These are phyloP conservation scores for Mrakia gelida DNA, from an alignment of 768 basidiomycete genomes.

Conservation along the genomic window DNA sequence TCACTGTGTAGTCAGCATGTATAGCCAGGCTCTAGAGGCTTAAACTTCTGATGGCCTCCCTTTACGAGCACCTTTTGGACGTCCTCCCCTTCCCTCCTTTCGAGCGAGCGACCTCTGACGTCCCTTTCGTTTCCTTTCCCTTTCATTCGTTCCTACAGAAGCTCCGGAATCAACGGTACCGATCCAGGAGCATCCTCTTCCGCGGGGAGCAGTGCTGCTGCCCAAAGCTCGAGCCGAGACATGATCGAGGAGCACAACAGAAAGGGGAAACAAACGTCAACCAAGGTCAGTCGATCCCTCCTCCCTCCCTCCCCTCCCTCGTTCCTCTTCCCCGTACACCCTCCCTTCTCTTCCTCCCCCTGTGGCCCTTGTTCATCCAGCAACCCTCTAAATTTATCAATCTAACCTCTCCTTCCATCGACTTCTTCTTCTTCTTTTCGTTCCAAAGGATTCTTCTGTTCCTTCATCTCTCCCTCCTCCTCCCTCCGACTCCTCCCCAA, in stretches of 20 bases:
- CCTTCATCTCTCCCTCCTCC: neutral
- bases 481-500: neutral
- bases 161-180: neutral
- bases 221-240: neutral
- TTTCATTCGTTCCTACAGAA: neutral
- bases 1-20: too few species aligned
- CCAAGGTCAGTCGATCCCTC: constrained; percentile 4
- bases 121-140: neutral
- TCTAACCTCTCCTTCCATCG: neutral
- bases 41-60: too few species aligned
- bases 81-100: neutral
- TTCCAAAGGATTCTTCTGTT: neutral
- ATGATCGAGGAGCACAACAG: neutral
- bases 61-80: neutral
- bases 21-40: too few species aligned
- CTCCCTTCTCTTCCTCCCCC: neutral
- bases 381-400: neutral
- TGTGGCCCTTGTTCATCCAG: too few species aligned
- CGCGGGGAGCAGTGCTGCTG: neutral
- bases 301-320: neutral
- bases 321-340: neutral
- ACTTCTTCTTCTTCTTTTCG: neutral
- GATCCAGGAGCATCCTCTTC: neutral
- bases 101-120: neutral
- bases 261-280: neutral